Evolutionary conservation across 805 yeast species (phyloP), one percentile per base, ranked within the genome.

Genomic region (Saturnispora halmiae): DNA sequence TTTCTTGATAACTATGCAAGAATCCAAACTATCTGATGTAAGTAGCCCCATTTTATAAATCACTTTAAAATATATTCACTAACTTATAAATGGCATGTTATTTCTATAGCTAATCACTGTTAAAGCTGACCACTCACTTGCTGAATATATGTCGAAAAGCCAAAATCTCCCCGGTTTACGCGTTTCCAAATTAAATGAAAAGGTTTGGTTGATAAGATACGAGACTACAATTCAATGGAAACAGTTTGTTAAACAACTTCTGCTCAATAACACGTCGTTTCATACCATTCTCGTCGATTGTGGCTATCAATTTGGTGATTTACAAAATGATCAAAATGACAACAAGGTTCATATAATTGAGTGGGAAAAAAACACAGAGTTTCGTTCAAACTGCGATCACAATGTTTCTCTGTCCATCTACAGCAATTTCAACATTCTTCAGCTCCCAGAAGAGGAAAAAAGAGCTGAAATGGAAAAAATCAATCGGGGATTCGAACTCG

Each of bases 231-330:
- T 14, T 14, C 9, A 4, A 5, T 34, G 29, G 37, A 6, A n/a
- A n/a, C n/a, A n/a, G n/a, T n/a, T n/a, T n/a, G n/a, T n/a, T n/a
- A n/a, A n/a, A n/a, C n/a, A n/a, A n/a, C n/a, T n/a, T n/a, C n/a
- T n/a, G n/a, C n/a, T n/a, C n/a, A n/a, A n/a, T n/a, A n/a, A n/a
- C n/a, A n/a, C n/a, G n/a, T n/a, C n/a, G n/a, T n/a, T n/a, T n/a
- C n/a, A n/a, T n/a, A n/a, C n/a, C n/a, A n/a, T n/a, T n/a, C n/a
- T n/a, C n/a, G 33, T 46, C n/a, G 49, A 46, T 16, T 46, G 46
- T 30, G 46, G 49, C 5, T 42, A 38, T 24, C 49, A 46, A 25
- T 38, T 46, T n/a, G 13, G 20, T 1, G 4, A 38, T 11, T 7
- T 30, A 6, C 22, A 30, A 4, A 26, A 38, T 9, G 22, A 27